Percentiles rank a stretch among this genome's conserved stretches.
These are phyloP conservation scores for Sporothrix sp. DNA, from an alignment of 2,329 filamentous ascomycete genomes.

Conservation along the genomic window DNA sequence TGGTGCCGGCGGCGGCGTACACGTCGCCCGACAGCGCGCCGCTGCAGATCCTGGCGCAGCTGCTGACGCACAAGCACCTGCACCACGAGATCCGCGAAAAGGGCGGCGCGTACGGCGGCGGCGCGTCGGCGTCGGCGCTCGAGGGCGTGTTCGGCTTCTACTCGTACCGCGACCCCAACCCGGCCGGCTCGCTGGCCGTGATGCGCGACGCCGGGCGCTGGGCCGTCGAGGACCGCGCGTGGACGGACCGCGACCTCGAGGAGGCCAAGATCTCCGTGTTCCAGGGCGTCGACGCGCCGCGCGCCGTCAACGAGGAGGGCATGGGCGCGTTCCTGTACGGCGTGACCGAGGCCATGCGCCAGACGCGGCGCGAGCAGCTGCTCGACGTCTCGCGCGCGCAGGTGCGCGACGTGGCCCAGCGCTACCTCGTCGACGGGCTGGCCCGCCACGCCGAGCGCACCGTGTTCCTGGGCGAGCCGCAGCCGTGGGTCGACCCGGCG, in stretches of 20 bases:
- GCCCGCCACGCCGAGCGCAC: conserved; percentile 51
- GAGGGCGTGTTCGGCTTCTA: conserved; percentile 90
- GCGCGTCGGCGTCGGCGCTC: conserved; percentile 70
- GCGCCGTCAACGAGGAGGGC: conserved; percentile 78
- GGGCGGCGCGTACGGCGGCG: conserved; percentile 89
- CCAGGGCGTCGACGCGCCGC: conserved; percentile 80
- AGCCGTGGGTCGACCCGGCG: conserved; percentile 62
- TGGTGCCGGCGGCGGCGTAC: conserved; percentile 77
- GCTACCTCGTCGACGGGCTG: conserved; percentile 63
- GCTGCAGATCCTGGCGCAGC: conserved; percentile 78
- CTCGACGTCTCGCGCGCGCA: conserved; percentile 77
- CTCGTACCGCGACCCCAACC: conserved; percentile 94
- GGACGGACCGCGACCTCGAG: conserved; percentile 78
- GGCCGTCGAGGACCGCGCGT: conserved; percentile 64
- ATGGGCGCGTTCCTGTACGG: conserved; percentile 78
- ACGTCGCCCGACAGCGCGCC: conserved; percentile 64
- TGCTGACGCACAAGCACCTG: conserved; percentile 91
- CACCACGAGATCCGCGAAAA: conserved; percentile 98
- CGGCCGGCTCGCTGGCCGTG: conserved; percentile 74
- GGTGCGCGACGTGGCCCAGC: conserved; percentile 70
- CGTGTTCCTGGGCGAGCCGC: conserved; percentile 74
- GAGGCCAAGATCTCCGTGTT: conserved; percentile 95
- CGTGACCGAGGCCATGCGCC: conserved; percentile 80
- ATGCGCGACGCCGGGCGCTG: conserved; percentile 76
- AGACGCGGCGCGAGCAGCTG: conserved; percentile 70